Base-by-base conservation (phyloP, 2,329 filamentous ascomycete species). In the Chaetomium sp. region DNA sequence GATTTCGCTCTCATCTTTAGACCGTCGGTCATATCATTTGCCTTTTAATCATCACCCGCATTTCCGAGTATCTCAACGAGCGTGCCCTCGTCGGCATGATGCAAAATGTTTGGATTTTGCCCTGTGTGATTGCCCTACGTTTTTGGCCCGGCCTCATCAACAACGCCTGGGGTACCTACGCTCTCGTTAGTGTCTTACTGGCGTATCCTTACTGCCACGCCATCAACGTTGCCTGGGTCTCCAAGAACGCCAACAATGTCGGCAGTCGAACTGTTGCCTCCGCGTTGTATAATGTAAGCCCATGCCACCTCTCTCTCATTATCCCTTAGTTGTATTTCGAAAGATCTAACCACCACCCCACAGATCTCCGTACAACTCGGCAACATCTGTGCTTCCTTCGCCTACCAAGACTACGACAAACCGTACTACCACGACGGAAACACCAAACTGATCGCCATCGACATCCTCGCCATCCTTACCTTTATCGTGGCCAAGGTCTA, bases 181-280 rank as follows among this genome's bases (percentile, higher is more conserved):
- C 72, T 0, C 63, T 82, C 0, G 70, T 79, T 6, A 78, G 73
- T 0, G 68, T 76, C 0, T 64, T 82, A 0, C 67, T 80, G 1
- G 76, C 76, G 0, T 80, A 81, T 54, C 80, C 80, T 0, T 83
- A 83, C 62, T 77, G 72, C 59, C 76, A 85, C 63, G 80, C 82
- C 0, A 79, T 85, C 35, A 69, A 82, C 1, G 81, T 84, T 0
- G 81, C 78, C 0, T 80, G 80, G 73, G 79, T 75, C 1, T 81
- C 78, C 3, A 75, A 77, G 53, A 86, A 86, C 61, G 76, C 80
- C 0, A 81, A 82, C 55, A 78, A 76, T 19, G 82, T 85, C 4
- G 74, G 81, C 27, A 81, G 80, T 2, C 70, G 82, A 5, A 78
- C 81, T 5, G 79, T 86, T 2, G 79, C 79, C 0, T 77, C 79